Percentiles rank a stretch among this genome's conserved stretches.
Conservation (phyloP, 495 filamentous ascomycete species). For the Amorphotheca resinae region DNA sequence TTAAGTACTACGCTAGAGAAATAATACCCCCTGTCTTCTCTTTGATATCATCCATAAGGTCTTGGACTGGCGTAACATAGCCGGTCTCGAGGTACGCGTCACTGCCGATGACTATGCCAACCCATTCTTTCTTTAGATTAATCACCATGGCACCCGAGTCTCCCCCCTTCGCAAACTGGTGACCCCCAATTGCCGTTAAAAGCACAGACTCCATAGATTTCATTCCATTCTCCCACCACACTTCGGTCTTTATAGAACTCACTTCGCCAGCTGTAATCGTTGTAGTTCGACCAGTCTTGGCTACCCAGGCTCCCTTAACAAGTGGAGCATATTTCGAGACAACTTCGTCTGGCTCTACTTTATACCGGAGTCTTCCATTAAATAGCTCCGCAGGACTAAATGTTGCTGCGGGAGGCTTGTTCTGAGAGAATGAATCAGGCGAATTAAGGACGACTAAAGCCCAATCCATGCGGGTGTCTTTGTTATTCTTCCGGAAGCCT, state of each 20-base stretch:
- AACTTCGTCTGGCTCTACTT: background rate
- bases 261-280: background rate
- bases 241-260: background rate
- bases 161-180: background rate
- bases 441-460: background rate
- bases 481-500: background rate
- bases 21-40: background rate
- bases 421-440: background rate
- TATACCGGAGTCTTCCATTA: background rate
- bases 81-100: background rate
- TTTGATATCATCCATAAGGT: background rate
- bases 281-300: background rate
- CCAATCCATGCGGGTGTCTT: background rate
- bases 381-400: background rate
- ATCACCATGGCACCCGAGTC: constrained; percentile 1
- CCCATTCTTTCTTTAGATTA: constrained; percentile 1
- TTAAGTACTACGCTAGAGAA: background rate
- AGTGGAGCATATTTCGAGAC: background rate
- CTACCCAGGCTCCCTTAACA: background rate
- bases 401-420: background rate
- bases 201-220: background rate
- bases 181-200: background rate
- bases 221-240: background rate
- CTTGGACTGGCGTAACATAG: background rate
- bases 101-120: background rate